A percentile compares a stretch with the other conserved stretches of the same genome.
Conservation (phyloP, 805 yeast genomes). For the Yarrowia sp. region DNA sequence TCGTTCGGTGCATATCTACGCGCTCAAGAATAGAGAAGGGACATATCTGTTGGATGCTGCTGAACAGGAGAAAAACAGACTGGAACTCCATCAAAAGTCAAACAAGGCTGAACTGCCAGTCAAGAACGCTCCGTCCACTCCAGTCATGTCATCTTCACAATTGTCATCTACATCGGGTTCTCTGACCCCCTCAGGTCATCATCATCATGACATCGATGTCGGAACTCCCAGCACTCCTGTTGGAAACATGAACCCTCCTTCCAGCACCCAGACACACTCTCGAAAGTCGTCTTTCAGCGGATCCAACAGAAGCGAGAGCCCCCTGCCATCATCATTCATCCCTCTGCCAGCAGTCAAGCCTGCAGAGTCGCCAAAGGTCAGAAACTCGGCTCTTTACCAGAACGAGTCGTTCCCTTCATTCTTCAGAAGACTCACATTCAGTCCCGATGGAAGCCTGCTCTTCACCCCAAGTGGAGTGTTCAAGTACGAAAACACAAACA, state of each 20-base stretch:
- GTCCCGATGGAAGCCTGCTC: conserved; percentile 87
- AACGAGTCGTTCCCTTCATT: conserved; percentile 89
- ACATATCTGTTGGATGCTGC: conserved; percentile 49
- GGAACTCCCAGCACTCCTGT: conserved; percentile 29
- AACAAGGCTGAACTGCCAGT: conserved; percentile 52
- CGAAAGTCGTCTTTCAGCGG: conserved; percentile 53
- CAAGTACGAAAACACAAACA: conserved; percentile 49
- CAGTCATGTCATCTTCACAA: conserved; percentile 38
- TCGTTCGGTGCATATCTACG: conserved; percentile 76
- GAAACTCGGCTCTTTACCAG: conserved; percentile 51
- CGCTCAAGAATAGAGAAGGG: conserved; percentile 51
- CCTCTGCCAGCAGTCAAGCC: conserved; percentile 59
- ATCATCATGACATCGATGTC: conserved; percentile 24
- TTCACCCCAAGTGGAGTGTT: conserved; percentile 79
- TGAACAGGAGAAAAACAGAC: conserved; percentile 19
- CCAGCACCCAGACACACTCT: conserved; percentile 49
- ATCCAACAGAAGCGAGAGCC: conserved; percentile 27
- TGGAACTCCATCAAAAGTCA: conserved; percentile 40
- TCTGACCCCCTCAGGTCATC: conserved; percentile 17
- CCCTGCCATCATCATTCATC: conserved; percentile 44
- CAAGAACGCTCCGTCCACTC: conserved; percentile 38
- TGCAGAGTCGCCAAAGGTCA: conserved; percentile 50
- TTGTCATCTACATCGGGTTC: conserved; percentile 9
- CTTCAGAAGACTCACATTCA: conserved; percentile 82
- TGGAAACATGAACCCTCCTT: conserved; percentile 49